A percentile compares a stretch with the other conserved stretches of the same genome.
Evolutionary conservation across 1,284 basidiomycete genomes (phyloP).

Genomic region (Phenoliferia sp.): DNA sequence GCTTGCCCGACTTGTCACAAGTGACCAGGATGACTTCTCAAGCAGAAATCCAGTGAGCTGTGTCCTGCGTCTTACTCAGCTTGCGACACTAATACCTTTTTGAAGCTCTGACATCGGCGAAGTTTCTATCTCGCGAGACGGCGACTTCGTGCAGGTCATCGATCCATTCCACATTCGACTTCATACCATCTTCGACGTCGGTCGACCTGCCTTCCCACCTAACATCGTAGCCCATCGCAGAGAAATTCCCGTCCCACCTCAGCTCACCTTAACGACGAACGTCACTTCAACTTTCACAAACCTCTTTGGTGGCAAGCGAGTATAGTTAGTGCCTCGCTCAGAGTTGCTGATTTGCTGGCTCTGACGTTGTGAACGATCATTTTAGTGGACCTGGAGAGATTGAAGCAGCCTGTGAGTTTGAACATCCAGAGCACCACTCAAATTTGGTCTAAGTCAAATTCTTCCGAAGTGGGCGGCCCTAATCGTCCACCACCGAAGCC

Average conservation of each 20-base stretch:
- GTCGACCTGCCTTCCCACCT: slow-evolving; percentile 22
- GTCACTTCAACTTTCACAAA: slow-evolving; percentile 15
- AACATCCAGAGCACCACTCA: too few relatives aligned
- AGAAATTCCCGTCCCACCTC: slow-evolving; percentile 17
- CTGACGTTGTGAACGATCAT: too few relatives aligned
- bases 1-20: slow-evolving; percentile 16
- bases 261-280: slow-evolving; percentile 4
- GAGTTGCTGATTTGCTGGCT: too few relatives aligned
- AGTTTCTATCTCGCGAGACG: slow-evolving; percentile 20
- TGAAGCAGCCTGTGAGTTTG: slow-evolving; percentile 24
- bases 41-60: slow-evolving; percentile 29
- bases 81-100: neutral
- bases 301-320: slow-evolving; percentile 25
- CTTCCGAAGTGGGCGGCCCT: slow-evolving; percentile 25
- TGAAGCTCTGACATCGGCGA: slow-evolving; percentile 9
- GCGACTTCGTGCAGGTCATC: slow-evolving; percentile 28
- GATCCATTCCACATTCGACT: slow-evolving; percentile 28
- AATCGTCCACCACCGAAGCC: slow-evolving; percentile 23
- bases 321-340: too few relatives aligned
- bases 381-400: slow-evolving; percentile 20
- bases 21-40: slow-evolving; percentile 21
- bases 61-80: neutral
- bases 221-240: slow-evolving; percentile 8
- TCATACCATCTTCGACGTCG: slow-evolving; percentile 23
- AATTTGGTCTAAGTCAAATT: neutral